Percentiles rank a stretch among this genome's conserved stretches.
These are phyloP conservation scores for Hericium coralloides DNA, from an alignment of 768 basidiomycete genomes.

Conservation along the genomic window DNA sequence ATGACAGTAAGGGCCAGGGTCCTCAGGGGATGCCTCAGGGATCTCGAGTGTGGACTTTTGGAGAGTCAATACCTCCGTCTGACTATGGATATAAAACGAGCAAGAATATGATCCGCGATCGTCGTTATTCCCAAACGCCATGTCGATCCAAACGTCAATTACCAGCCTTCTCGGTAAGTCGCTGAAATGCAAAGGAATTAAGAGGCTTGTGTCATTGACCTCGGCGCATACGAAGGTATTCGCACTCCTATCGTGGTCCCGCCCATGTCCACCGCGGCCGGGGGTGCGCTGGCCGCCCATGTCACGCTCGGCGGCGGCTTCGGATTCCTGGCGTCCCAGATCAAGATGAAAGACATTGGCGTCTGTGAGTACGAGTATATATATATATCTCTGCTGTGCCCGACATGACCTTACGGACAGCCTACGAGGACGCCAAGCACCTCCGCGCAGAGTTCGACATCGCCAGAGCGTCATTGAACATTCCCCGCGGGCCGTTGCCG, in stretches of 20 bases:
- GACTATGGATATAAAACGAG: too few species aligned
- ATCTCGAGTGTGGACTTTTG: too few species aligned
- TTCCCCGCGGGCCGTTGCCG: conserved; percentile 27
- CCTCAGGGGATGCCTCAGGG: too few species aligned
- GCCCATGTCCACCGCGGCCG: conserved; percentile 66
- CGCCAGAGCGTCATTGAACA: conserved; percentile 36
- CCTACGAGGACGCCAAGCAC: conserved; percentile 35
- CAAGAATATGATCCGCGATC: neutral
- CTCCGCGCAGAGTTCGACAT: conserved; percentile 43
- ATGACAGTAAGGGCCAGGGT: too few species aligned
- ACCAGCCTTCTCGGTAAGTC: conserved; percentile 43
- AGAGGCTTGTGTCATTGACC: too few species aligned
- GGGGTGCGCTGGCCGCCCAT: conserved; percentile 40
- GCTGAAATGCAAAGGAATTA: too few species aligned
- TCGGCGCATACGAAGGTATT: conserved; percentile 29
- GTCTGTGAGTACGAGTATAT: conserved; percentile 27
- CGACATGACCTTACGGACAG: conserved; percentile 21
- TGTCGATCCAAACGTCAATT: conserved; percentile 29
- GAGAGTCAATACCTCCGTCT: too few species aligned
- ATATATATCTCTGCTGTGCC: neutral
- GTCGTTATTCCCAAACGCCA: neutral
- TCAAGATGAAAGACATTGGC: too few species aligned
- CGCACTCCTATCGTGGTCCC: conserved; percentile 52
- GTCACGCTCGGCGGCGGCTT: conserved; percentile 66
- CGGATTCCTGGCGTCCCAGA: conserved; percentile 53